These are phyloP conservation scores for Aaosphaeria pasadenensis DNA, from an alignment of 2,329 filamentous ascomycete genomes.

Conservation along the genomic window DNA sequence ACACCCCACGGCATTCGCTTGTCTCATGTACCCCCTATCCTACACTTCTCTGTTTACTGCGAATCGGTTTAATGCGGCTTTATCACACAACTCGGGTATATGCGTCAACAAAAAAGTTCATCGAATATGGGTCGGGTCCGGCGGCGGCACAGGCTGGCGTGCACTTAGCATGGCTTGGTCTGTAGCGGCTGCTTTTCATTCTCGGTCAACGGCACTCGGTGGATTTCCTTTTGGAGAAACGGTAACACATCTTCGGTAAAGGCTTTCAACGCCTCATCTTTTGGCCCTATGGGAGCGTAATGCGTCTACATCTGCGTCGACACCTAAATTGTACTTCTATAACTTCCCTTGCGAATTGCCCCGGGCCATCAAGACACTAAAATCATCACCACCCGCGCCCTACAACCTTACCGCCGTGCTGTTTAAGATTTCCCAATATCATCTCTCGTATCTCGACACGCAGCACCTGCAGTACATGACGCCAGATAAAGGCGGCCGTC, in stretches of 20 bases:
- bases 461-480: neutral
- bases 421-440: neutral
- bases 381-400: slow-evolving; percentile 3
- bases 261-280: slow-evolving; percentile 32
- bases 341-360: slow-evolving; percentile 34
- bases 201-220: slow-evolving; percentile 37
- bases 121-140: slow-evolving; percentile 30
- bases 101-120: slow-evolving; percentile 38
- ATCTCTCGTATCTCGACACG: neutral
- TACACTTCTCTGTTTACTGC: slow-evolving; percentile 30
- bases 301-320: slow-evolving; percentile 37
- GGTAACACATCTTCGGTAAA: slow-evolving; percentile 38
- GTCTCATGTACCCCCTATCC: slow-evolving; percentile 26
- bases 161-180: slow-evolving; percentile 30
- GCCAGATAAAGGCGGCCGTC: no score
- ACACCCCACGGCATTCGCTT: slow-evolving; percentile 13
- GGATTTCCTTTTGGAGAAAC: slow-evolving; percentile 41
- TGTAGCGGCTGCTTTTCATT: slow-evolving; percentile 28
- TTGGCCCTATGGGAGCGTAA: slow-evolving; percentile 29
- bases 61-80: slow-evolving; percentile 38
- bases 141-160: slow-evolving; percentile 29
- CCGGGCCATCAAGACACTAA: slow-evolving; percentile 35
- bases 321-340: slow-evolving; percentile 45
- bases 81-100: slow-evolving; percentile 27
- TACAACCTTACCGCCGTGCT: no score